A percentile compares a stretch with the other conserved stretches of the same genome.
phyloP scores from a whole-genome alignment of 306 rosid species.

The Quercus gilva region DNA sequence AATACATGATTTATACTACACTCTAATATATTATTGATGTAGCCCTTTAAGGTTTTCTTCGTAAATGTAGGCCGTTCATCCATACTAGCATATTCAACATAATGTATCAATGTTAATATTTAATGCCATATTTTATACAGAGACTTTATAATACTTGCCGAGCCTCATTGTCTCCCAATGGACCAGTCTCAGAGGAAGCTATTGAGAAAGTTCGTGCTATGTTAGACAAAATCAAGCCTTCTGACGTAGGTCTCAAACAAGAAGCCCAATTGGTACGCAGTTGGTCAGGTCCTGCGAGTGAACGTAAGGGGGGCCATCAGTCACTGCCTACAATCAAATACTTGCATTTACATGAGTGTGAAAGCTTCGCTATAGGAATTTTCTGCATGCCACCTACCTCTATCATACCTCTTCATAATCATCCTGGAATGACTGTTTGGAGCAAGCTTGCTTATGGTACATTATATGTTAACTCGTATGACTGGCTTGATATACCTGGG shows the following conservation, averaged over 20 bases:
- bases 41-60: too few relatives aligned
- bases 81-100: too few relatives aligned
- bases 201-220: too few relatives aligned
- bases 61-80: too few relatives aligned
- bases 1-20: too few relatives aligned
- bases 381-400: slow-evolving; percentile 92
- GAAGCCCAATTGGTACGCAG: slow-evolving; percentile 81
- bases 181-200: too few relatives aligned
- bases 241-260: slow-evolving; percentile 87
- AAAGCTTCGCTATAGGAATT: slow-evolving; percentile 84
- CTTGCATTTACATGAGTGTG: slow-evolving; percentile 74
- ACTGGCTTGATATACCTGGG: slow-evolving; percentile 74
- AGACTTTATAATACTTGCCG: background rate
- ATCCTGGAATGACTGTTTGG: slow-evolving; percentile 92
- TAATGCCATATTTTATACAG: too few relatives aligned
- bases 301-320: slow-evolving; percentile 56
- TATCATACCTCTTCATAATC: slow-evolving; percentile 87
- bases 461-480: slow-evolving; percentile 69
- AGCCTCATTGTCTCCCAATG: background rate
- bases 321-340: slow-evolving; percentile 75
- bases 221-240: slow-evolving; percentile 88
- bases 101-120: too few relatives aligned
- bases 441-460: slow-evolving; percentile 95
- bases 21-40: too few relatives aligned
- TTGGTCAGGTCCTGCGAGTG: slow-evolving; percentile 58